Evolutionary conservation across 768 basidiomycete genomes (phyloP), one percentile per base, ranked within the genome.

Genomic region (Glaciozyma antarctica): DNA sequence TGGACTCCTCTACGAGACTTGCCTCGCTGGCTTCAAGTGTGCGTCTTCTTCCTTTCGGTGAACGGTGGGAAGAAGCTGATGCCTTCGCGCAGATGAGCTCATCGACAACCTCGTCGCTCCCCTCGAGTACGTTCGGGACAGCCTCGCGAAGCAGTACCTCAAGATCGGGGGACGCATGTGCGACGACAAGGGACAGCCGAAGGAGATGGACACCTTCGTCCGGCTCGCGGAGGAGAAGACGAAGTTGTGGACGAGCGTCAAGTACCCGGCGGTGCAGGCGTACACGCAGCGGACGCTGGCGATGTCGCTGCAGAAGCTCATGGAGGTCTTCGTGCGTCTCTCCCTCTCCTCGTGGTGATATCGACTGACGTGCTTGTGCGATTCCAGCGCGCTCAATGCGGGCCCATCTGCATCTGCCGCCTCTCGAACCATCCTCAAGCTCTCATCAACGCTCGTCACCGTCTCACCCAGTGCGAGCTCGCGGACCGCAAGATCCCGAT

Each of bases 401-500:
- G 69, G 22, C 53, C 61, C 9, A 47, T 70, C 52, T 70, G 69
- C 58, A 62, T 70, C 43, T 70, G 69, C 60, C 63, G 66, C 24
- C 61, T 70, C 32, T 60, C 57, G 17, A 52, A 66, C 34, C 65
- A 70, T 52, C 62, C 63, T 52, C 65, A 70, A 44, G 60, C 66
- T 59, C 63, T 70, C n/a, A 49, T 51, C 32, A 62, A 66, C 41
- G 65, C 69, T 2, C 48, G 61, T 0, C 60, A 66, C 13, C 65
- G 69, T 13, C 69, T 70, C 48, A 24, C 43, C 8, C 44, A 60
- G 26, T 66, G 69, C 65, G 69, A 70, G 60, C 60, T 64, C n/a
- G 60, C 63, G 41, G 69, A 70, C 32, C 65, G 69, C 28, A 63
- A 63, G 38, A 63, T 70, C 49, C 69, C 69, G 38, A 70, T 70